Percentiles rank a stretch among this genome's conserved stretches.
Conservation (phyloP, 805 yeast species). For the Kuraishia hungarica region DNA sequence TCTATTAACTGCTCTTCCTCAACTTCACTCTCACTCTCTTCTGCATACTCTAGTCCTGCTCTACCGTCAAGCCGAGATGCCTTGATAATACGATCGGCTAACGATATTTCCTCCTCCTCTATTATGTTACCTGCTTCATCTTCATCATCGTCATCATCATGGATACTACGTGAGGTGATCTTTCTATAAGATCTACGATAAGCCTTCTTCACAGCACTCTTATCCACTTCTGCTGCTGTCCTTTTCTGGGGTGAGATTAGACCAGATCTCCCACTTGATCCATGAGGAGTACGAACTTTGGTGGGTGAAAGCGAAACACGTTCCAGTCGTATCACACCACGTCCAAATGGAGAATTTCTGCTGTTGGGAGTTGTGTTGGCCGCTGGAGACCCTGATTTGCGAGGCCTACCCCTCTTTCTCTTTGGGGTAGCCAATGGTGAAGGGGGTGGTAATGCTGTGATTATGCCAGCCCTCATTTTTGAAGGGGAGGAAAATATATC, state of each 20-base stretch:
- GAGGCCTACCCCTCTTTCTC: conserved; percentile 1
- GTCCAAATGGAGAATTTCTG: background rate
- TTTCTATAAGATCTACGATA: conserved; percentile 22
- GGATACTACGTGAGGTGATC: conserved; percentile 8
- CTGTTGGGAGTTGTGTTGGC: background rate
- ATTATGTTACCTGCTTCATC: conserved; percentile 25
- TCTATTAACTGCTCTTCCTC: background rate
- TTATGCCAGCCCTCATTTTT: conserved; percentile 1
- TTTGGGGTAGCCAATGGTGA: background rate
- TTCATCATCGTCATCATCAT: conserved; percentile 22
- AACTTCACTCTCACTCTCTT: conserved; percentile 6
- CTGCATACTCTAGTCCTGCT: conserved; percentile 4
- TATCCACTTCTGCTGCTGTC: conserved; percentile 17
- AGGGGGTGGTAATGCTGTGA: background rate
- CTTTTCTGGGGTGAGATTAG: conserved; percentile 2
- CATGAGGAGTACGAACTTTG: background rate
- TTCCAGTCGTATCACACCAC: background rate
- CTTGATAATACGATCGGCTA: conserved; percentile 38
- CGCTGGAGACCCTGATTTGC: background rate
- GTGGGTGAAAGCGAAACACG: background rate
- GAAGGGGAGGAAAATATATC: conserved; percentile 3
- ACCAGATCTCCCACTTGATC: conserved; percentile 2
- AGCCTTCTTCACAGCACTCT: conserved; percentile 43
- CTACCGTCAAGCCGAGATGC: conserved; percentile 25
- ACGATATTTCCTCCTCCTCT: conserved; percentile 28